These are phyloP conservation scores for Austroboletus eburneus DNA, from an alignment of 768 basidiomycete species.

Conservation along the genomic window DNA sequence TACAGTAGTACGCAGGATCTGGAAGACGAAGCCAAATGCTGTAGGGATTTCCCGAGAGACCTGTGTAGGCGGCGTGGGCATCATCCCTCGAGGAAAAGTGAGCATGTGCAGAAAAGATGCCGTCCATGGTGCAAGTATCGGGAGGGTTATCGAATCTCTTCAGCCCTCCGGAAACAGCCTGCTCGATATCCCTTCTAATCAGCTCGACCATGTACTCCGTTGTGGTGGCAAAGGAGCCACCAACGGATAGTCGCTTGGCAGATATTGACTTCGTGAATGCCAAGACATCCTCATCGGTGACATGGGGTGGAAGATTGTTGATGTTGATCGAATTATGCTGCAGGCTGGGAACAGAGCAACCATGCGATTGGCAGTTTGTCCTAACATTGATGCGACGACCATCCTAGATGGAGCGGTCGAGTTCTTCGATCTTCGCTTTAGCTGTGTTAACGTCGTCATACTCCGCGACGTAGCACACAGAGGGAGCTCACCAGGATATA, in stretches of 20 bases:
- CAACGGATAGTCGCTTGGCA: conserved; percentile 23
- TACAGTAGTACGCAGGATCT: conserved; percentile 48
- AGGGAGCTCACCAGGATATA: conserved; percentile 50
- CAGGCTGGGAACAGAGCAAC: conserved; percentile 24
- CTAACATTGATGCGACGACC: conserved; percentile 46
- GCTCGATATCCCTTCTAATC: conserved; percentile 25
- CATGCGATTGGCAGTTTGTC: conserved; percentile 39
- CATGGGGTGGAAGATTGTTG: conserved; percentile 34
- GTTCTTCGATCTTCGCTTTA: conserved; percentile 28
- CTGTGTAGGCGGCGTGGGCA: conserved; percentile 38
- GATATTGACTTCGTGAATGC: conserved; percentile 28
- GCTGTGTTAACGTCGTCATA: conserved; percentile 30
- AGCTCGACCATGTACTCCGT: conserved; percentile 14
- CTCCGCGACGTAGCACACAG: conserved; percentile 41
- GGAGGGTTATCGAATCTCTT: conserved; percentile 26
- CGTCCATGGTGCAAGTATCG: conserved; percentile 22
- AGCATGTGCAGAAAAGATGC: conserved; percentile 35
- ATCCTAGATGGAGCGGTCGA: conserved; percentile 34
- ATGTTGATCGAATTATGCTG: conserved; percentile 40
- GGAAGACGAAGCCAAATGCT: conserved; percentile 43
- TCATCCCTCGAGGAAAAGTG: conserved; percentile 48
- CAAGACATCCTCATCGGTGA: conserved; percentile 24
- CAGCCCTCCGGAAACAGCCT: conserved; percentile 14
- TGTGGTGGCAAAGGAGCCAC: conserved; percentile 22
- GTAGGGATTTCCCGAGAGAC: conserved; percentile 33